Evolutionary conservation across 202 grass and related monocot genomes (phyloP), one percentile per base, ranked within the genome.

Genomic region (Zizania palustris): DNA sequence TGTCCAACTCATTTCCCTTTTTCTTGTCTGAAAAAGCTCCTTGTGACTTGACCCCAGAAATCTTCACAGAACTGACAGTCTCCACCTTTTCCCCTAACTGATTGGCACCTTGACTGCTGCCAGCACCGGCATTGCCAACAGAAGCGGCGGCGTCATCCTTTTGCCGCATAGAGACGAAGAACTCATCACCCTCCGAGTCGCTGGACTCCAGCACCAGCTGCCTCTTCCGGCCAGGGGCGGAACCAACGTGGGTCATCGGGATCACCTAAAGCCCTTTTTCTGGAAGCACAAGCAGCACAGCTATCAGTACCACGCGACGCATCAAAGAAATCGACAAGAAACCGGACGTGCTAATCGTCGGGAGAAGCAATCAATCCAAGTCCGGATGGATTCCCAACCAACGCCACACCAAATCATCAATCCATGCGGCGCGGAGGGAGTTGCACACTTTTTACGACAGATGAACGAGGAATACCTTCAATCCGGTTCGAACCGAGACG

Each of bases 121-220:
- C 39, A 16, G 61, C 41, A 4, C 65, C 71, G 12, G 64, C 78
- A 59, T 86, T 80, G 71, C 40, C 40, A 18, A 13, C 43, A 8
- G 61, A 45, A 14, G 59, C 39, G 33, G 40, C 49, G 62, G 21
- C 78, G 3, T 39, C 57, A 34, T 39, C 43, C 64, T 70, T 82
- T 22, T 50, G 22, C 66, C 70, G 76, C 35, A 63, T 65, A 13
- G 79, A 76, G 80, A 88, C 80, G 65, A 58, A 73, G 66, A 63
- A 70, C 19, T 93, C 85, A 0, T 92, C 87, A 39, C 64, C 63
- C 83, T 90, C 90, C 4, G 90, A 90, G 49, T 93, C 91, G 73
- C 81, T 89, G 34, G 85, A 84, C 40, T 77, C 80, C 78, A 88
- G 71, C 18, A 76, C 41, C 56, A 90, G 63, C 51, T 62, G 83